phyloP scores from a whole-genome alignment of 179 eudicot genomes.

The Monotropa hypopitys region DNA sequence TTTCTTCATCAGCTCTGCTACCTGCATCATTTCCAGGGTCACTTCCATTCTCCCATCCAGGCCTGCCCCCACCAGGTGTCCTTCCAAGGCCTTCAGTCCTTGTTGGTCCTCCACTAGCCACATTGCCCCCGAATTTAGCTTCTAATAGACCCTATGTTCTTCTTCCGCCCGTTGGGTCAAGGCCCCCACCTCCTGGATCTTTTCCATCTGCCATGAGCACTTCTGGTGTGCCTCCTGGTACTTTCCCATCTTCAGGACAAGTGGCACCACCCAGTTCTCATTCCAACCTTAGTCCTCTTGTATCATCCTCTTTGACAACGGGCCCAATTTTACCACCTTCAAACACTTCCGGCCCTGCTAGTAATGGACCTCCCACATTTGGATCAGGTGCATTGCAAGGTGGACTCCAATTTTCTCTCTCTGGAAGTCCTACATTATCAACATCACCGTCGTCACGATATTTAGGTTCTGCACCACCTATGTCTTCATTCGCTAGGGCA shows the following conservation, averaged over 20 bases:
- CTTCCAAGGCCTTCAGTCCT: conserved; percentile 43
- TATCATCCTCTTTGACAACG: conserved; percentile 35
- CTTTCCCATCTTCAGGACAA: conserved; percentile 15
- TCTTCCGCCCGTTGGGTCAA: conserved; percentile 39
- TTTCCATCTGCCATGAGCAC: conserved; percentile 24
- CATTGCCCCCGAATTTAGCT: conserved; percentile 33
- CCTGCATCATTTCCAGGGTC: conserved; percentile 32
- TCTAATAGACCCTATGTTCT: conserved; percentile 44
- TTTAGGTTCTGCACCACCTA: conserved; percentile 32
- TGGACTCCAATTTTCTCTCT: conserved; percentile 41
- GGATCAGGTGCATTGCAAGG: conserved; percentile 34
- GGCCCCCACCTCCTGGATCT: conserved; percentile 37
- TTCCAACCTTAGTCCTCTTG: conserved; percentile 38
- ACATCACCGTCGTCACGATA: conserved; percentile 20
- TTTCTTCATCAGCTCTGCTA: conserved; percentile 25
- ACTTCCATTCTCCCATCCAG: conserved; percentile 39
- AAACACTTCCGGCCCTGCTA: conserved; percentile 23
- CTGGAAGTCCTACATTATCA: conserved; percentile 15
- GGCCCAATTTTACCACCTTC: conserved; percentile 29
- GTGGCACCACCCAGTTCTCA: conserved; percentile 28
- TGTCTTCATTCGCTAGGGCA: conserved; percentile 26
- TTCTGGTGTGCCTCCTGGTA: conserved; percentile 26
- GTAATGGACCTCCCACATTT: conserved; percentile 61
- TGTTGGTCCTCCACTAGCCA: conserved; percentile 37
- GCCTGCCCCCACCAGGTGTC: conserved; percentile 71